These are phyloP conservation scores for Groenewaldozyma sp. DNA, from an alignment of 1,139 yeast species.

Conservation along the genomic window DNA sequence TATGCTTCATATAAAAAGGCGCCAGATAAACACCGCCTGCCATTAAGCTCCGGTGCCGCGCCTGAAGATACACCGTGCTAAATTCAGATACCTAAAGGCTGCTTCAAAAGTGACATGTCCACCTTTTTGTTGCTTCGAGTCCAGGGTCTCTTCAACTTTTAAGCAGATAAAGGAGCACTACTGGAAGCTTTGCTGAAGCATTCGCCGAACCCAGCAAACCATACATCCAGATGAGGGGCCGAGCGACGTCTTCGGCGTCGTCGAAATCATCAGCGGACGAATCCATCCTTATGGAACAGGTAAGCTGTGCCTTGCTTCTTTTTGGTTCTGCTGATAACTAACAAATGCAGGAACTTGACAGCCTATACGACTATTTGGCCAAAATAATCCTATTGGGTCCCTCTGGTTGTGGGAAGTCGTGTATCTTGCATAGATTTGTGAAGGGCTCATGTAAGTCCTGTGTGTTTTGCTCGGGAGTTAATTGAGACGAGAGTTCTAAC, in stretches of 20 bases:
- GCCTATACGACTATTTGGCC: slow-evolving; percentile 37
- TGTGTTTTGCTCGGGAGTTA: neutral
- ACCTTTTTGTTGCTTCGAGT: too few relatives aligned
- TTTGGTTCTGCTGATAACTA: slow-evolving; percentile 4
- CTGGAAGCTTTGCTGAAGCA: too few relatives aligned
- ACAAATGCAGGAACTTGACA: slow-evolving; percentile 21
- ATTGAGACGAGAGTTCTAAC: neutral
- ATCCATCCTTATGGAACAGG: slow-evolving; percentile 17
- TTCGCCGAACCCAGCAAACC: too few relatives aligned
- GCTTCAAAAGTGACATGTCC: too few relatives aligned
- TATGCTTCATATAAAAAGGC: too few relatives aligned
- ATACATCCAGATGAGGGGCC: slow-evolving; percentile 20
- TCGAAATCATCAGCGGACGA: slow-evolving; percentile 20
- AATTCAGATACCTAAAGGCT: too few relatives aligned
- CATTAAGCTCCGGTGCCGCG: too few relatives aligned
- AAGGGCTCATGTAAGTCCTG: slow-evolving; percentile 31
- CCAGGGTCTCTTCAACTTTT: too few relatives aligned
- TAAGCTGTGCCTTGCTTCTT: slow-evolving; percentile 6
- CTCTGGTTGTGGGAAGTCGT: slow-evolving; percentile 39
- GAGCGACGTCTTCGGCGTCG: slow-evolving; percentile 23
- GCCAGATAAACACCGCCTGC: too few relatives aligned
- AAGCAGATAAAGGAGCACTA: too few relatives aligned
- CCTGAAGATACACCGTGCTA: too few relatives aligned
- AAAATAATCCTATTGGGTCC: slow-evolving; percentile 39
- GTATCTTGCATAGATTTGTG: slow-evolving; percentile 36